Conservation (phyloP, 1,139 yeast species). For the Nakaseomyces glabratus region DNA sequence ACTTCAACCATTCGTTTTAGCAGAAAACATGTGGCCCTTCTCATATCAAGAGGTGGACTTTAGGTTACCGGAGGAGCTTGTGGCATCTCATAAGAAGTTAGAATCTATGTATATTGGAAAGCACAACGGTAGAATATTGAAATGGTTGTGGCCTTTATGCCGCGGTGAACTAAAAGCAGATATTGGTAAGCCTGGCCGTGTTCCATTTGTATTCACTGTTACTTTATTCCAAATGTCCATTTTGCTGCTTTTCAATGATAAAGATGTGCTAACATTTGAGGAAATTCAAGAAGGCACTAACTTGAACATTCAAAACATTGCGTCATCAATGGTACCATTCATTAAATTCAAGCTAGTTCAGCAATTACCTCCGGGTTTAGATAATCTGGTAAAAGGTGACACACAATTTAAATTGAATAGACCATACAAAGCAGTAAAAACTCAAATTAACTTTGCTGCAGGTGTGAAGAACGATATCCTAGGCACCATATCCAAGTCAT, state of each 20-base stretch:
- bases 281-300: constrained; percentile 63
- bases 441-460: constrained; percentile 75
- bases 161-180: constrained; percentile 91
- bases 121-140: constrained; percentile 81
- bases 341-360: constrained; percentile 67
- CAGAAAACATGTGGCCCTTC: constrained; percentile 89
- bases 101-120: constrained; percentile 60
- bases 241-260: constrained; percentile 59
- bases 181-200: constrained; percentile 70
- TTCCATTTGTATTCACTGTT: constrained; percentile 73
- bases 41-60: constrained; percentile 39
- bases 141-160: constrained; percentile 95
- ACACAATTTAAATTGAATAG: constrained; percentile 63
- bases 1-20: constrained; percentile 69
- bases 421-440: constrained; percentile 78
- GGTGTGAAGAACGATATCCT: constrained; percentile 63
- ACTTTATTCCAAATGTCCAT: constrained; percentile 84
- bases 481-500: constrained; percentile 12
- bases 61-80: constrained; percentile 54
- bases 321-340: constrained; percentile 69
- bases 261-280: constrained; percentile 47
- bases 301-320: constrained; percentile 54
- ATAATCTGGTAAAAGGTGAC: constrained; percentile 39
- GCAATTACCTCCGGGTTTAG: constrained; percentile 52
- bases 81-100: constrained; percentile 56